Evolutionary conservation across 2,329 filamentous ascomycete species (phyloP).

Genomic region (Cladophialophora chaetospira): DNA sequence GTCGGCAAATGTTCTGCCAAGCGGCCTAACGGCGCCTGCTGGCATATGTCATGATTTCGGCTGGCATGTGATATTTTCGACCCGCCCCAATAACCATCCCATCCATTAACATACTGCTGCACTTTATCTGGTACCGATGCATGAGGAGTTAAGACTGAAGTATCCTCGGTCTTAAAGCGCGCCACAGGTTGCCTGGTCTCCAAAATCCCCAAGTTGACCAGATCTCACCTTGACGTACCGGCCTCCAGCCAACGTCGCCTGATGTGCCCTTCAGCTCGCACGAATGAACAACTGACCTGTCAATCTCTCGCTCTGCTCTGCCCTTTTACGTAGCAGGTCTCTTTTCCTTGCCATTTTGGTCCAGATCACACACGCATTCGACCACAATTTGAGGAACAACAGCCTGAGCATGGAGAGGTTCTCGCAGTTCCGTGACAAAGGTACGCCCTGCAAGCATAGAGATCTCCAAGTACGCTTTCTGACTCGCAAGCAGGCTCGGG

Average conservation of each 20-base stretch:
- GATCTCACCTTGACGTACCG: constrained; percentile 6
- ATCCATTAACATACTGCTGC: not conserved
- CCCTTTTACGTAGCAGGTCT: not conserved
- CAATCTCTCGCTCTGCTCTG: not conserved
- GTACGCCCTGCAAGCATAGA: constrained; percentile 48
- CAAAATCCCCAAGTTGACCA: not conserved
- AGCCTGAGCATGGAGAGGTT: constrained; percentile 78
- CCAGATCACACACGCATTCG: not conserved
- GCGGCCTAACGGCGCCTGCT: not conserved
- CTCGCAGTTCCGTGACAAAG: constrained; percentile 88
- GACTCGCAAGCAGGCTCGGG: constrained; percentile 73
- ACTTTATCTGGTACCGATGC: too few species aligned
- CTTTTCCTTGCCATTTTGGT: not conserved
- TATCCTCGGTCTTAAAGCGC: too few species aligned
- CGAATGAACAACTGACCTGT: constrained; percentile 4
- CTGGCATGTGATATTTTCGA: not conserved
- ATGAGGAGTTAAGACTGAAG: too few species aligned
- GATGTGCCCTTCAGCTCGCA: not conserved
- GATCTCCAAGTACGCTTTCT: not conserved
- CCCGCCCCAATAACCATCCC: not conserved
- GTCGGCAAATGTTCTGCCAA: not conserved
- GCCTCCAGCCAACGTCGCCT: constrained; percentile 7
- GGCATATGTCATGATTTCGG: not conserved
- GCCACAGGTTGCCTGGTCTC: not conserved
- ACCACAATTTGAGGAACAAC: constrained; percentile 4